These are phyloP conservation scores for Usnea hakonensis DNA, from an alignment of 495 filamentous ascomycete genomes.

Conservation along the genomic window DNA sequence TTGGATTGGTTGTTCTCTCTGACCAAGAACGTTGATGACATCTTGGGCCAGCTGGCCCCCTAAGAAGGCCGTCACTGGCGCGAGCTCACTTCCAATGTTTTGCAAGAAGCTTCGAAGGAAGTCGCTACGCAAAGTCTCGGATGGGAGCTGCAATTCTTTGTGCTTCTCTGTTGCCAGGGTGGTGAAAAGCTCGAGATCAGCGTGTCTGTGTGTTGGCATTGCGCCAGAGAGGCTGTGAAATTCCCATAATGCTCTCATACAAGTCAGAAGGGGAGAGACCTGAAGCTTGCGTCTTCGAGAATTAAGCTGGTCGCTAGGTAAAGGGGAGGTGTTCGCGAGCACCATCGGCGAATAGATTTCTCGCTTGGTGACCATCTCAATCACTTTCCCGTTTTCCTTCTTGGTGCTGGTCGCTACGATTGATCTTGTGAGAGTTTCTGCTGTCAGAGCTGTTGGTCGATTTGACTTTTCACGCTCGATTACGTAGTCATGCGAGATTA, in stretches of 20 bases:
- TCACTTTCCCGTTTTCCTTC: constrained; percentile 61
- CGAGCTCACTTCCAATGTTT: constrained; percentile 72
- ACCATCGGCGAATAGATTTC: constrained; percentile 79
- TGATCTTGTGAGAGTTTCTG: constrained; percentile 70
- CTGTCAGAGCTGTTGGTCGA: constrained; percentile 49
- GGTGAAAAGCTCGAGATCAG: constrained; percentile 65
- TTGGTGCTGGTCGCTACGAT: constrained; percentile 64
- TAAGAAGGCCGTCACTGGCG: constrained; percentile 80
- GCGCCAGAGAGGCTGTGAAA: constrained; percentile 51
- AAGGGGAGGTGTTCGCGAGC: constrained; percentile 64
- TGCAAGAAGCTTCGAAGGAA: constrained; percentile 78
- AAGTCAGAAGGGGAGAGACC: constrained; percentile 73
- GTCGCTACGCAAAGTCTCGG: constrained; percentile 63
- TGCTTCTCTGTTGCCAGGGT: constrained; percentile 66
- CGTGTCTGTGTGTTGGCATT: constrained; percentile 49
- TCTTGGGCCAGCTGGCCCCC: constrained; percentile 90
- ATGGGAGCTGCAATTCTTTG: constrained; percentile 66
- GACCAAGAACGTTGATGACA: constrained; percentile 89
- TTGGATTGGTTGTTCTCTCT: constrained; percentile 87
- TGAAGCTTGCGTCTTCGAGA: constrained; percentile 59
- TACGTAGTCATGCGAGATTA: constrained; percentile 80
- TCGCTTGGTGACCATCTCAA: constrained; percentile 86
- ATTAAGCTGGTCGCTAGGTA: constrained; percentile 61
- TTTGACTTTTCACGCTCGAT: constrained; percentile 81
- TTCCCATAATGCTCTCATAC: constrained; percentile 76